A percentile compares a stretch with the other conserved stretches of the same genome.
These are phyloP conservation scores for Phytophthora idaei DNA, from an alignment of 352 stramenopile genomes.

Conservation along the genomic window DNA sequence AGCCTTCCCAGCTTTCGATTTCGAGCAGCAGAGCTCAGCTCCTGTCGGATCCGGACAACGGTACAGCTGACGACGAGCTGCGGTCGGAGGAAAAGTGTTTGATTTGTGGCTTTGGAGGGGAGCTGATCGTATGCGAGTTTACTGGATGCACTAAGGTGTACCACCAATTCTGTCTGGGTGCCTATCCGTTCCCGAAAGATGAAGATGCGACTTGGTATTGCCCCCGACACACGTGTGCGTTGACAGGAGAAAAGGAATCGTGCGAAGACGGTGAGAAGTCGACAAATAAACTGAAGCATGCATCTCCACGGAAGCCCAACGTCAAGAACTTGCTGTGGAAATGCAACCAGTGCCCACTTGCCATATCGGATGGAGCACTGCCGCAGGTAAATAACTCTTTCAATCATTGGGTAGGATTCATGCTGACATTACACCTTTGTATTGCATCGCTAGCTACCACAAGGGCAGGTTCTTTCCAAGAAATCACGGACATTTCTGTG, in stretches of 20 bases:
- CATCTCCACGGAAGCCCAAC: conserved; percentile 53
- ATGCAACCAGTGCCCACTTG: conserved; percentile 75
- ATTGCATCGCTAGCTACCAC: conserved; percentile 50
- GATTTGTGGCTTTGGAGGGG: conserved; percentile 79
- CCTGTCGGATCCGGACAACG: conserved; percentile 38
- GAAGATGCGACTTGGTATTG: conserved; percentile 85
- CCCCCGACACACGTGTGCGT: conserved; percentile 74
- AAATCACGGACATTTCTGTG: conserved; percentile 74
- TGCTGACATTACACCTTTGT: conserved; percentile 12
- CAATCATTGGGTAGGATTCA: neutral
- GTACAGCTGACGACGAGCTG: conserved; percentile 45
- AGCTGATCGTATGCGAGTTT: conserved; percentile 88
- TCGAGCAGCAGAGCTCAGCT: conserved; percentile 38
- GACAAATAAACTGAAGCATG: conserved; percentile 45
- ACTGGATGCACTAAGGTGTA: conserved; percentile 85
- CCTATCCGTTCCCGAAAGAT: conserved; percentile 80
- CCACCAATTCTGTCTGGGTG: conserved; percentile 85
- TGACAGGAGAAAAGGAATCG: conserved; percentile 64
- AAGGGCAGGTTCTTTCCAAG: conserved; percentile 68
- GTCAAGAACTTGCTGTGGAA: conserved; percentile 83
- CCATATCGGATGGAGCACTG: conserved; percentile 59
- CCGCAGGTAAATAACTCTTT: conserved; percentile 48
- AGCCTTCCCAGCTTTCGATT: conserved; percentile 49
- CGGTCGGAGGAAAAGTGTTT: conserved; percentile 82
- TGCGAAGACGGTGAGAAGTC: conserved; percentile 47